phyloP scores from a whole-genome alignment of 257 asterid species.

The Lycium ferocissimum region DNA sequence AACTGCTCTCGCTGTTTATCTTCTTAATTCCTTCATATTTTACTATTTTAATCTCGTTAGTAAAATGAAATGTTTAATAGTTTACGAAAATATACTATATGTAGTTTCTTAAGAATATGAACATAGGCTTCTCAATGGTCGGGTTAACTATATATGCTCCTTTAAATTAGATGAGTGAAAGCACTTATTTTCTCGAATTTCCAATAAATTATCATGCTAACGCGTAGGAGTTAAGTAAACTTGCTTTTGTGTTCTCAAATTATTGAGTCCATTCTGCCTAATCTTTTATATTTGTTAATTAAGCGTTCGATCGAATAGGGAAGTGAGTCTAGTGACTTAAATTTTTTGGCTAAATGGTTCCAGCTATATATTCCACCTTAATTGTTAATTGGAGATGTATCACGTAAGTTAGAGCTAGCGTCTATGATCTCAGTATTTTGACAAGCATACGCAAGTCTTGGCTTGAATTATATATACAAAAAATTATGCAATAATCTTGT shows the following conservation, averaged over 20 bases:
- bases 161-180: too few relatives aligned
- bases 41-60: not conserved
- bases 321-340: too few relatives aligned
- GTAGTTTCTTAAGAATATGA: too few relatives aligned
- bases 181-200: too few relatives aligned
- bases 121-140: too few relatives aligned
- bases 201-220: not conserved
- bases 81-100: too few relatives aligned
- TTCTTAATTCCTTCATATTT: not conserved
- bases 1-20: not conserved
- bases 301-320: too few relatives aligned
- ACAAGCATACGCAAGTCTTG: not conserved
- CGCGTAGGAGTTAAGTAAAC: not conserved
- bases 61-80: not conserved
- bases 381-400: not conserved
- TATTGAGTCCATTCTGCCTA: too few relatives aligned
- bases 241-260: too few relatives aligned
- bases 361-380: constrained; percentile 8
- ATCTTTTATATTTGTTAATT: too few relatives aligned
- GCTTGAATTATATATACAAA: not conserved
- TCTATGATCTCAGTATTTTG: not conserved
- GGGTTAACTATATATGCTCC: too few relatives aligned
- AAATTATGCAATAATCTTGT: not conserved
- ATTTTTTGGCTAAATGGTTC: not conserved
- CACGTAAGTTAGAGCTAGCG: not conserved